Evolutionary conservation across 805 yeast genomes (phyloP).

Genomic region (Danielozyma ontarioensis): DNA sequence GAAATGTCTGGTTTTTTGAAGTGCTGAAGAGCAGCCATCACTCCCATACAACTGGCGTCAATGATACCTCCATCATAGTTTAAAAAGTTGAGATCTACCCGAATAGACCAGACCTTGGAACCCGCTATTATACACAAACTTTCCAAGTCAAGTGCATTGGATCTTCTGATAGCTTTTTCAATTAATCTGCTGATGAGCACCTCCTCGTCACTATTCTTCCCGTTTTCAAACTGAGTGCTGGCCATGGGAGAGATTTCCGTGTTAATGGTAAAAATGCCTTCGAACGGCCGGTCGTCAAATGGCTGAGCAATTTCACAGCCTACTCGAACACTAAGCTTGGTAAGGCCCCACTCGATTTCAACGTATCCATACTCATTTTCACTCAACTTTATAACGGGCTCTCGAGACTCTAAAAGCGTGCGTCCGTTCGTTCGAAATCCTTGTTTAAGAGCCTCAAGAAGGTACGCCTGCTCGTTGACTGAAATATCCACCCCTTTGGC

Average conservation of each 20-base stretch:
- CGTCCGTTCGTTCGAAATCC: slow-evolving; percentile 71
- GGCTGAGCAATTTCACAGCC: slow-evolving; percentile 77
- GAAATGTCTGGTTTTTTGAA: slow-evolving; percentile 81
- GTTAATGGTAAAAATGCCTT: slow-evolving; percentile 78
- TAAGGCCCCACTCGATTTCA: slow-evolving; percentile 71
- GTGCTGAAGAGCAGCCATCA: slow-evolving; percentile 78
- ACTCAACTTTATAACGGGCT: slow-evolving; percentile 55
- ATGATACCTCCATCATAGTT: slow-evolving; percentile 91
- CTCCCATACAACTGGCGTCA: slow-evolving; percentile 88
- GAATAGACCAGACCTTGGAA: slow-evolving; percentile 80
- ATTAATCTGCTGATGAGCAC: slow-evolving; percentile 73
- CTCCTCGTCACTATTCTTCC: slow-evolving; percentile 72
- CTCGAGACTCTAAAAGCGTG: slow-evolving; percentile 55
- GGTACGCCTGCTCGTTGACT: slow-evolving; percentile 55
- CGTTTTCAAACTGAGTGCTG: slow-evolving; percentile 74
- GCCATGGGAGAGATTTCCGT: slow-evolving; percentile 92
- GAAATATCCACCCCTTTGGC: slow-evolving; percentile 59
- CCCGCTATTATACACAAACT: slow-evolving; percentile 89
- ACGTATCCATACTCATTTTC: slow-evolving; percentile 73
- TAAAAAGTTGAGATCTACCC: slow-evolving; percentile 85
- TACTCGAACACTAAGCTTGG: slow-evolving; percentile 63
- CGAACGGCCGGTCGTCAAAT: slow-evolving; percentile 87
- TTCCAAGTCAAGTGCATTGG: slow-evolving; percentile 88
- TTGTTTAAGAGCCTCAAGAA: slow-evolving; percentile 57
- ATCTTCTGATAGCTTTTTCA: slow-evolving; percentile 87